Evolutionary conservation across 2,329 filamentous ascomycete species (phyloP).

Genomic region (Berkeleyomyces rouxiae): DNA sequence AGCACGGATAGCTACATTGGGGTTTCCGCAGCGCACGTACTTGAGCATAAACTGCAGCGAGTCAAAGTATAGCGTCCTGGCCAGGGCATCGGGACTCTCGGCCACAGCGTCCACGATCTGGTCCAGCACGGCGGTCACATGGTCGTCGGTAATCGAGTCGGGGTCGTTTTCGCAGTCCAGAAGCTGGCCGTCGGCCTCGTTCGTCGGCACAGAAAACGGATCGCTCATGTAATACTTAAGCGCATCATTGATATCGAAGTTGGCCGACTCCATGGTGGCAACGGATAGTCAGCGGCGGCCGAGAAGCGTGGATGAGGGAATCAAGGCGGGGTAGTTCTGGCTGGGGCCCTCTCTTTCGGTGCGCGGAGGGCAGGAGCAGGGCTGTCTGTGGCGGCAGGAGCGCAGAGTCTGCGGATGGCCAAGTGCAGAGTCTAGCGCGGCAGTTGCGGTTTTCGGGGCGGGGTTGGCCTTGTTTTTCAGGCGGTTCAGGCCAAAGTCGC

Average conservation of each 20-base stretch:
- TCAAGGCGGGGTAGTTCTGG: constrained; percentile 6
- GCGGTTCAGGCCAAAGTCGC: background rate
- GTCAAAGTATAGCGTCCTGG: constrained; percentile 65
- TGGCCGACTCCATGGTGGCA: constrained; percentile 51
- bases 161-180: constrained; percentile 87
- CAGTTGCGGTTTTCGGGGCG: background rate
- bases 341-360: background rate
- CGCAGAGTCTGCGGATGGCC: background rate
- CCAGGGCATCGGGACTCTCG: constrained; percentile 78
- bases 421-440: background rate
- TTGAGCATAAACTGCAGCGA: constrained; percentile 92
- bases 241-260: constrained; percentile 92
- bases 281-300: constrained; percentile 7
- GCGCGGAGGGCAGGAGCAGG: background rate
- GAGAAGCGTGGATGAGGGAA: background rate
- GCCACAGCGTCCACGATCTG: constrained; percentile 84
- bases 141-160: constrained; percentile 57
- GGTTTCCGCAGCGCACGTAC: constrained; percentile 46
- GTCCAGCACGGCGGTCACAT: constrained; percentile 77
- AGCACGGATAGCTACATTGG: constrained; percentile 19
- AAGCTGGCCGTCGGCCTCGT: constrained; percentile 68
- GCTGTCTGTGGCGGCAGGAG: background rate
- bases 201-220: constrained; percentile 63
- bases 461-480: background rate
- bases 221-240: constrained; percentile 96